These are phyloP conservation scores for Aureobasidium sp. DNA, from an alignment of 2,329 filamentous ascomycete genomes.

Conservation along the genomic window DNA sequence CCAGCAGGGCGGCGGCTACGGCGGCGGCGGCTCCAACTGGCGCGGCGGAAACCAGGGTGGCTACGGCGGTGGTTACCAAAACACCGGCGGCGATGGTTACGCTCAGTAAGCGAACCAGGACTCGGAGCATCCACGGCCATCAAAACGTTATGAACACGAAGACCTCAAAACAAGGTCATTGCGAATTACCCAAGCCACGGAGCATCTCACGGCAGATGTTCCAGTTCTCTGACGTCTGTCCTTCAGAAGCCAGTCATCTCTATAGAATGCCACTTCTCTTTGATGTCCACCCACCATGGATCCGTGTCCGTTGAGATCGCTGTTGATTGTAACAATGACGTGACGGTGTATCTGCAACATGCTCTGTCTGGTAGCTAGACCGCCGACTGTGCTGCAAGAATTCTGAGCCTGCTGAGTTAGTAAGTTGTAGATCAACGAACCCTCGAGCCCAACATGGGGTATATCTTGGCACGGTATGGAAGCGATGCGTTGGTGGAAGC, in stretches of 20 bases:
- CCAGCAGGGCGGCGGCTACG: constrained; percentile 16
- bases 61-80: constrained; percentile 21
- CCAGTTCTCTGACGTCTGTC: constrained; percentile 10
- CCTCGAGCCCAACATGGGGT: too few species aligned
- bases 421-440: too few species aligned
- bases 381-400: too few species aligned
- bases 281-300: background rate
- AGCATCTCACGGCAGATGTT: constrained; percentile 9
- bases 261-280: constrained; percentile 15
- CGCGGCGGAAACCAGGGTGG: constrained; percentile 24
- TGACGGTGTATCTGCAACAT: too few species aligned
- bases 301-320: too few species aligned
- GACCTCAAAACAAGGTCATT: constrained; percentile 3
- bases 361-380: too few species aligned
- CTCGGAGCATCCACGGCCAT: constrained; percentile 2
- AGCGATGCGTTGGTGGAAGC: too few species aligned
- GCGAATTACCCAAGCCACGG: constrained; percentile 13
- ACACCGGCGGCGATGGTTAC: constrained; percentile 14
- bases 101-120: constrained; percentile 10
- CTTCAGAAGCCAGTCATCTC: constrained; percentile 10
- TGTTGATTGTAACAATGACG: too few species aligned
- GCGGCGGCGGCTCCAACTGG: constrained; percentile 19
- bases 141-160: constrained; percentile 12
- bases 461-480: too few species aligned
- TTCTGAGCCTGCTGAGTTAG: too few species aligned